These are phyloP conservation scores for Psophocarpus tetragonolobus DNA, from an alignment of 306 rosid genomes.

Conservation along the genomic window DNA sequence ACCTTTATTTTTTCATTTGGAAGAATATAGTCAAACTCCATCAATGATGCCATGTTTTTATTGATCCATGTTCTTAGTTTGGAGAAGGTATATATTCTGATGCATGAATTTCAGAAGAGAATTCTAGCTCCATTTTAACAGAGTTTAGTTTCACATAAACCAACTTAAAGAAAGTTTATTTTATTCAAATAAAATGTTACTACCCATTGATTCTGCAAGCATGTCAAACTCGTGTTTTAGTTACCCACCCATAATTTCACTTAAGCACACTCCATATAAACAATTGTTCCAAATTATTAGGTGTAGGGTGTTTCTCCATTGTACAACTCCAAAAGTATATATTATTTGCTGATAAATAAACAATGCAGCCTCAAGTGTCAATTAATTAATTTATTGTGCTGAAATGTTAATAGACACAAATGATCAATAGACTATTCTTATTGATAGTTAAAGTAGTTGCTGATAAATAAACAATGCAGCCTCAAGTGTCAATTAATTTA, in stretches of 20 bases:
- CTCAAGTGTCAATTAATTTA: neutral
- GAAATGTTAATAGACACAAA: conserved; percentile 3
- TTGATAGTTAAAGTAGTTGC: neutral
- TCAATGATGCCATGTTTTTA: neutral
- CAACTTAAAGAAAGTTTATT: neutral
- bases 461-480: neutral
- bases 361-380: neutral
- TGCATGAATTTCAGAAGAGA: neutral
- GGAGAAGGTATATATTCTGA: conserved; percentile 12
- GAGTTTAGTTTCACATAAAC: neutral
- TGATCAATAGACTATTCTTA: neutral
- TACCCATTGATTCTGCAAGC: neutral
- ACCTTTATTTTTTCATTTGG: neutral
- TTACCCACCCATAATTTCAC: neutral
- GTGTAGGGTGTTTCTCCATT: neutral
- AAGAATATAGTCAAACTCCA: neutral
- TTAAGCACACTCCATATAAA: neutral
- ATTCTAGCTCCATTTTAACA: neutral
- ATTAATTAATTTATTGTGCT: neutral
- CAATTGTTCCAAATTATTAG: neutral
- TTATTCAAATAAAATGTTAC: neutral
- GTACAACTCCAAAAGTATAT: neutral
- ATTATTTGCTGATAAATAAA: conserved; percentile 3
- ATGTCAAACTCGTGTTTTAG: neutral
- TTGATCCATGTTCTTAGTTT: neutral